Evolutionary conservation across 768 basidiomycete genomes (phyloP), one percentile per base, ranked within the genome.

Genomic region (Tylopilus intermedius): DNA sequence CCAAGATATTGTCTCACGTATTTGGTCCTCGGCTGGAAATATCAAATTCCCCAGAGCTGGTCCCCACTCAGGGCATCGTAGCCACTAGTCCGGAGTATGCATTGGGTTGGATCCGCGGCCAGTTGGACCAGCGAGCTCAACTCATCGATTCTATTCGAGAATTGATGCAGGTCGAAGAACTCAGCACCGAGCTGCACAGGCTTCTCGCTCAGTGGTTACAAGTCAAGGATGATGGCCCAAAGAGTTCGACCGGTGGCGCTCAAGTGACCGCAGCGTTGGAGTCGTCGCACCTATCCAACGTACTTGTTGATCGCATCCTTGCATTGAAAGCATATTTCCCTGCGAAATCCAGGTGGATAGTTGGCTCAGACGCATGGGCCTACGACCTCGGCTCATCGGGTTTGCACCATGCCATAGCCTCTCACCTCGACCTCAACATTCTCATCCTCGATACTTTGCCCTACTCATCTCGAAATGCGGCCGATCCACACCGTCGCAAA

Each of bases 291-390:
- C 44, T 70, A 45, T 54, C 67, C 8, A 73, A 77, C 53, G 67
- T 77, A 5, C 70, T 77, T 8, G 81, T 79, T 5, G 71, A 81
- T 38, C 76, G 76, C 27, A 77, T 90, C 42, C 76, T 91, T 35
- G 62, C 77, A 14, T 73, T 88, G 10, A 77, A 77, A 38, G 70
- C 79, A 18, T 80, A 84, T 59, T 81, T 96, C 60, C 73, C 80
- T 39, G 74, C 83, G 8, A 75, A 75, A 35, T 93, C 90, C 7
- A 79, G 90, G 53, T 99, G 96, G 96, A 98, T 99, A 69, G 88
- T 99, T 60, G 94, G 95, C 18, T 97, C 94, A 18, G 96, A 99
- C 67, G 89, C 91, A 0, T 98, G 96, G 96, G 88, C 94, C 0
- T 92, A 96, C 67, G 96, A 98, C 70, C 82, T 98, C 39, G 96